Conservation (phyloP, 345 rosid genomes). For the Gossypium rotundifolium region DNA sequence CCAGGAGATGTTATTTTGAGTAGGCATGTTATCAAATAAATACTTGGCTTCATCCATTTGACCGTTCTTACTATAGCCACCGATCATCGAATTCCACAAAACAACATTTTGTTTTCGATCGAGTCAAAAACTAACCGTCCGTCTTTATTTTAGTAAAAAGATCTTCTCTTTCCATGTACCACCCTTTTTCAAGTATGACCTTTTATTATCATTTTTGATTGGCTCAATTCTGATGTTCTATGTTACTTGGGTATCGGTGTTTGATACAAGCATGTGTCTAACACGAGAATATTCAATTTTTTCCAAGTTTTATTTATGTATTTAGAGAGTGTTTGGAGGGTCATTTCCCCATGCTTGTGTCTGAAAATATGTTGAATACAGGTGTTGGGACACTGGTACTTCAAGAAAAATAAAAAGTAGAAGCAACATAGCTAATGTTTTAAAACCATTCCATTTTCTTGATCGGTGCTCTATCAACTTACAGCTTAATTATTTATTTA, state of each 20-base stretch:
- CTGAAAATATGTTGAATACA: background rate
- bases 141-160: constrained; percentile 1
- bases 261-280: background rate
- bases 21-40: constrained; percentile 39
- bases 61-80: constrained; percentile 45
- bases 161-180: background rate
- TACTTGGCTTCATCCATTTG: constrained; percentile 41
- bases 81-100: constrained; percentile 48
- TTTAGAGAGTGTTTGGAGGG: background rate
- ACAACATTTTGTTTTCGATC: constrained; percentile 31
- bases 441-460: background rate
- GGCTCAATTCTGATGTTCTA: background rate
- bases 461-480: background rate
- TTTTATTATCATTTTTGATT: background rate
- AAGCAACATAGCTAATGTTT: background rate
- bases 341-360: background rate
- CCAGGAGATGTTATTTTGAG: constrained; percentile 37
- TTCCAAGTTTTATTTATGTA: background rate
- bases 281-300: background rate
- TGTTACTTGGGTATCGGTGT: background rate
- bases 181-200: background rate
- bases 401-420: too few relatives aligned
- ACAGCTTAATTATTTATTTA: too few relatives aligned
- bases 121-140: constrained; percentile 41
- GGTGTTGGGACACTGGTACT: background rate